Conservation (phyloP, 345 rosid species). For the Populus ilicifolia region DNA sequence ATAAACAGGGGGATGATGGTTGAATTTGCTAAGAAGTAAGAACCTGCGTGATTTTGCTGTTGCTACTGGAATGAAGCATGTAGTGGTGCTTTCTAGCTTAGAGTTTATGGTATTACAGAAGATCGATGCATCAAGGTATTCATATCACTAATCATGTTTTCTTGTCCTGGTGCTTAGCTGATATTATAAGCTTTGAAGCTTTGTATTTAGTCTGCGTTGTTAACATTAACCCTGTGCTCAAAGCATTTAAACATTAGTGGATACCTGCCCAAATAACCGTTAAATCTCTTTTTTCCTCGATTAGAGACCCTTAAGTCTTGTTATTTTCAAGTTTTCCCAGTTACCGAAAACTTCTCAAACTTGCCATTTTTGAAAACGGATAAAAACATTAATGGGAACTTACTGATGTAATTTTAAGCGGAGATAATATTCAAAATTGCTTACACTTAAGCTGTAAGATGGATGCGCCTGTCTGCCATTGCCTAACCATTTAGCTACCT, state of each 20-base stretch:
- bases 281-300: neutral
- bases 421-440: neutral
- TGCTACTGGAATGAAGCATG: slow-evolving; percentile 68
- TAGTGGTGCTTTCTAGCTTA: slow-evolving; percentile 68
- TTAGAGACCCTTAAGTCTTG: neutral
- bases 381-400: neutral
- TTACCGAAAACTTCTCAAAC: neutral
- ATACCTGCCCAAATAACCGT: neutral
- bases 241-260: neutral
- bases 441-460: neutral
- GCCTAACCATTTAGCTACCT: slow-evolving; percentile 10
- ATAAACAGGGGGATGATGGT: slow-evolving; percentile 76
- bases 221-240: neutral
- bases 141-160: neutral
- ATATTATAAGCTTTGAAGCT: neutral
- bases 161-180: neutral
- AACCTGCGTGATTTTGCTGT: slow-evolving; percentile 76
- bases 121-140: slow-evolving; percentile 80
- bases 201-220: neutral
- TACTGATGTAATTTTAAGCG: neutral
- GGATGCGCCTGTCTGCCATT: neutral
- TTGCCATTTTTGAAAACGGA: neutral
- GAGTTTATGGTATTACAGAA: slow-evolving; percentile 84
- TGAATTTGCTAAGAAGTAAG: slow-evolving; percentile 56
- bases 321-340: neutral